phyloP scores from a whole-genome alignment of 2,329 filamentous ascomycete species.

The Hypoxylon sp. region DNA sequence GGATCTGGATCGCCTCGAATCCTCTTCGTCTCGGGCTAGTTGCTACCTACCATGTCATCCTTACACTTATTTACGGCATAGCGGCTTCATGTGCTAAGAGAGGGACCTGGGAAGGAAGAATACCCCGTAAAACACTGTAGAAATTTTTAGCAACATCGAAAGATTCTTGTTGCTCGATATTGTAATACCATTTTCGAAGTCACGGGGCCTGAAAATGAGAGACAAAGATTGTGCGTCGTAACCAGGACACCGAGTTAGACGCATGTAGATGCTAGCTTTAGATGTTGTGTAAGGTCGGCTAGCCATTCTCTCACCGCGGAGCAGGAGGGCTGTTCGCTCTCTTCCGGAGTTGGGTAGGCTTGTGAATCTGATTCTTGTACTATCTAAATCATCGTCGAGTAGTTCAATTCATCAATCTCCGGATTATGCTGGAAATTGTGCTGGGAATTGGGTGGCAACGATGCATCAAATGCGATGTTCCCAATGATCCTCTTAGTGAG shows the following conservation, averaged over 20 bases:
- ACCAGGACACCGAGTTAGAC: constrained; percentile 20
- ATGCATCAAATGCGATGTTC: neutral
- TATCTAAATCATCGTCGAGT: constrained; percentile 7
- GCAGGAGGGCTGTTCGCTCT: constrained; percentile 17
- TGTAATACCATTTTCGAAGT: constrained; percentile 23
- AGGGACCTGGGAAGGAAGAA: constrained; percentile 17
- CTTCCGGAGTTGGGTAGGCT: constrained; percentile 23
- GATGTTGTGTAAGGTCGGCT: constrained; percentile 40
- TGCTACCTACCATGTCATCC: constrained; percentile 31
- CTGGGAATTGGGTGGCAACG: constrained; percentile 6
- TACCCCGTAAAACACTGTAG: constrained; percentile 12
- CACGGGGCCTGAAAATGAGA: constrained; percentile 32
- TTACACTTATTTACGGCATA: constrained; percentile 35
- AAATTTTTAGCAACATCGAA: constrained; percentile 5
- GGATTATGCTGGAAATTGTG: constrained; percentile 4
- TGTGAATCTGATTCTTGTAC: constrained; percentile 9
- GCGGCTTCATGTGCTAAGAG: constrained; percentile 22
- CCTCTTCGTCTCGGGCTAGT: constrained; percentile 9
- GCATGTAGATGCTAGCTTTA: constrained; percentile 28
- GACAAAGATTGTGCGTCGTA: constrained; percentile 23
- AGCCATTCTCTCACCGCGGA: constrained; percentile 30
- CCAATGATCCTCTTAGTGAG: constrained; percentile 12
- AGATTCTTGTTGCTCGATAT: constrained; percentile 13
- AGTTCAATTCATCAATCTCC: constrained; percentile 8
- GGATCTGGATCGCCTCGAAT: constrained; percentile 31